Evolutionary conservation across 2,329 filamentous ascomycete genomes (phyloP).

Genomic region (Phialophora chinensis): DNA sequence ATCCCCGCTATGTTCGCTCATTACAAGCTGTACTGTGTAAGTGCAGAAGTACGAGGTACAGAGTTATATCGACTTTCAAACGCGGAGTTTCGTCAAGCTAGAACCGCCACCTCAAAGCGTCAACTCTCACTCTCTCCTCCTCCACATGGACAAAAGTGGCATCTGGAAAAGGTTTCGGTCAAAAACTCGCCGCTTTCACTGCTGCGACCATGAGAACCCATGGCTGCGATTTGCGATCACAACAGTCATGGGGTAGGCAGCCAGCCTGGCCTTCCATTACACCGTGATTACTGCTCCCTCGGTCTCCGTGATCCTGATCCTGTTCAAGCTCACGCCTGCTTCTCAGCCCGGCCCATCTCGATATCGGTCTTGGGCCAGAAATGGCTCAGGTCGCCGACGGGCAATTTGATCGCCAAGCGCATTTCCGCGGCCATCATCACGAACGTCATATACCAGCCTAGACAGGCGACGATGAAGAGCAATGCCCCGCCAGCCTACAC

Average conservation of each 20-base stretch:
- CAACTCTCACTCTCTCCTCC: background rate
- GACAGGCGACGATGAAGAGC: slow-evolving; percentile 35
- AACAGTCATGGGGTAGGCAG: too few relatives aligned
- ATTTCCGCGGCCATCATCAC: slow-evolving; percentile 40
- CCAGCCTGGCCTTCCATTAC: background rate
- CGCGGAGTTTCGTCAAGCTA: background rate
- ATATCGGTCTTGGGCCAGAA: slow-evolving; percentile 37
- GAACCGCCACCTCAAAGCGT: background rate
- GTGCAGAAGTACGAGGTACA: background rate
- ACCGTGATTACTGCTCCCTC: background rate
- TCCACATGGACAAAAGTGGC: background rate
- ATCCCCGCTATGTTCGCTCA: background rate
- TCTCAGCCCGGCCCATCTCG: slow-evolving; percentile 34
- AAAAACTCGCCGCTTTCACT: background rate
- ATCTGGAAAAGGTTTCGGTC: background rate
- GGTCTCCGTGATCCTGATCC: background rate
- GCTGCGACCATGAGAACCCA: background rate
- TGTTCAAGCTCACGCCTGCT: slow-evolving; percentile 21
- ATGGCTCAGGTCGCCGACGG: slow-evolving; percentile 37
- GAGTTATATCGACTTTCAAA: background rate
- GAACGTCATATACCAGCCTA: slow-evolving; percentile 39
- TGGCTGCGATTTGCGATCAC: too few relatives aligned
- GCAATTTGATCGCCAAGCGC: slow-evolving; percentile 35
- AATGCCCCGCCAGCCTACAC: slow-evolving; percentile 35
- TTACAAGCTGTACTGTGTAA: background rate